A percentile compares a stretch with the other conserved stretches of the same genome.
Conservation (phyloP, 2,329 filamentous ascomycete species). For the Cylindrodendrum hubeiense region DNA sequence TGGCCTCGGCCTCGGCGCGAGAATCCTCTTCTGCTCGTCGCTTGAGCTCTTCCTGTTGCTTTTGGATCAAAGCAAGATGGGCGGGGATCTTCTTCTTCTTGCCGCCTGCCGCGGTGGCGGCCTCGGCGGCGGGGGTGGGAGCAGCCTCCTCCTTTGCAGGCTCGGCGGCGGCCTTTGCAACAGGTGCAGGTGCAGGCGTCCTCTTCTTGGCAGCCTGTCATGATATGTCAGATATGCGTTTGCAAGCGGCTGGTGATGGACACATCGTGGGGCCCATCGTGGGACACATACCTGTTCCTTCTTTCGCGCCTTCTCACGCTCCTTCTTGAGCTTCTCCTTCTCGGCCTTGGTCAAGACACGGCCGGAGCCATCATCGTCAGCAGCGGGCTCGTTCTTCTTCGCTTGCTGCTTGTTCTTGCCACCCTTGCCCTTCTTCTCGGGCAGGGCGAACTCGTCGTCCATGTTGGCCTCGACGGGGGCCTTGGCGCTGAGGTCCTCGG, state of each 20-base stretch:
- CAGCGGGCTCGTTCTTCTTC: constrained; percentile 62
- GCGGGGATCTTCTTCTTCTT: constrained; percentile 93
- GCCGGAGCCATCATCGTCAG: constrained; percentile 68
- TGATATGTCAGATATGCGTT: constrained; percentile 22
- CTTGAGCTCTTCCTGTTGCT: constrained; percentile 84
- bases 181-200: constrained; percentile 48
- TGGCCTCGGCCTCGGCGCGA: constrained; percentile 72
- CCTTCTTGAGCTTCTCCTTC: constrained; percentile 98
- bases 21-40: constrained; percentile 75
- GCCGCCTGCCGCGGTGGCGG: constrained; percentile 64
- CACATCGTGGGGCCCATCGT: no score
- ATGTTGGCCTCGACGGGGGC: constrained; percentile 84
- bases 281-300: constrained; percentile 88
- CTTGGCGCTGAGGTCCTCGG: constrained; percentile 73
- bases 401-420: constrained; percentile 56
- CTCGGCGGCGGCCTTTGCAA: constrained; percentile 39
- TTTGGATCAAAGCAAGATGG: constrained; percentile 79
- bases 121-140: constrained; percentile 57
- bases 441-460: constrained; percentile 87
- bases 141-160: constrained; percentile 62
- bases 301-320: constrained; percentile 97
- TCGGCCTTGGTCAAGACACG: constrained; percentile 95
- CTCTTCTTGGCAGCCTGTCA: constrained; percentile 85
- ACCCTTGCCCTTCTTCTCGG: constrained; percentile 80
- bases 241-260: background rate